A percentile compares a stretch with the other conserved stretches of the same genome.
These are phyloP conservation scores for Globisporangium polare DNA, from an alignment of 352 stramenopile genomes.

Conservation along the genomic window DNA sequence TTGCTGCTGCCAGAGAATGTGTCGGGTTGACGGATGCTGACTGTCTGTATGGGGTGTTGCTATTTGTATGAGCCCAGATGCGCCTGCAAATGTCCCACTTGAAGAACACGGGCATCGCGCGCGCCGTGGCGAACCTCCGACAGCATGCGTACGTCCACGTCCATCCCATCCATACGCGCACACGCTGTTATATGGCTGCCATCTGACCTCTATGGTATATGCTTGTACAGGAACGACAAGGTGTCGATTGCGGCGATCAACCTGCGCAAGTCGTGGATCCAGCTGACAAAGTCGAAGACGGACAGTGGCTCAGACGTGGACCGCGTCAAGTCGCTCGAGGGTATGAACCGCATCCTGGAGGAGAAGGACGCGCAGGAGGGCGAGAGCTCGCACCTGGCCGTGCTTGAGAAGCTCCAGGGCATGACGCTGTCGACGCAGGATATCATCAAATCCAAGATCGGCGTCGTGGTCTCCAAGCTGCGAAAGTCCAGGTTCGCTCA, in stretches of 20 bases:
- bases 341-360: constrained; percentile 49
- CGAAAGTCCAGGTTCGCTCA: constrained; percentile 60
- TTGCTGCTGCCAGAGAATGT: no score
- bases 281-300: constrained; percentile 45
- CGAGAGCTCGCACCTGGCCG: constrained; percentile 32
- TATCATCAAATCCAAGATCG: constrained; percentile 80
- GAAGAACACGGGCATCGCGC: constrained; percentile 65
- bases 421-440: constrained; percentile 68
- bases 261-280: constrained; percentile 70
- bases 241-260: constrained; percentile 64
- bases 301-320: constrained; percentile 24
- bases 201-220: neutral
- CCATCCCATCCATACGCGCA: no score
- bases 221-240: constrained; percentile 60
- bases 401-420: constrained; percentile 54
- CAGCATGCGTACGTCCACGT: constrained; percentile 57
- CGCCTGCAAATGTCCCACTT: constrained; percentile 54
- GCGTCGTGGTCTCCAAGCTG: constrained; percentile 67
- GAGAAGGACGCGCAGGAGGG: constrained; percentile 31
- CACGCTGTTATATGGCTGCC: neutral
- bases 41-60: neutral
- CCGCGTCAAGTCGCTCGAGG: constrained; percentile 43
- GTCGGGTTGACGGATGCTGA: neutral
- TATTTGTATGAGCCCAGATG: constrained; percentile 42
- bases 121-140: constrained; percentile 56